Evolutionary conservation across 441 rosid genomes (phyloP).

Genomic region (Adansonia gregorii): DNA sequence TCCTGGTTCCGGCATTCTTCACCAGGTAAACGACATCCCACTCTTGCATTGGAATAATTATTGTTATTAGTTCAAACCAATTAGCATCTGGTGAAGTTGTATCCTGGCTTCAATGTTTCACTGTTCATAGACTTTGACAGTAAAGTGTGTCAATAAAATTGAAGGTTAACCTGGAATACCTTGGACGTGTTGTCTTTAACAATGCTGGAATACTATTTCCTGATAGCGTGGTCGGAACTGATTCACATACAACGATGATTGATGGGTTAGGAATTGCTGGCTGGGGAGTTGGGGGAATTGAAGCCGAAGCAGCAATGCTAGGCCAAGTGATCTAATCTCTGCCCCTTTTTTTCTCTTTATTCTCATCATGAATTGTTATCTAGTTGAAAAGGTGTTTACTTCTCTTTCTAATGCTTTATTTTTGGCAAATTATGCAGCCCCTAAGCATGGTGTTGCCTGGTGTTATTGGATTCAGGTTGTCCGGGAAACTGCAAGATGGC

Average conservation of each 20-base stretch:
- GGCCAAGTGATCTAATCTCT: conserved; percentile 50
- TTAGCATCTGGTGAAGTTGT: not conserved
- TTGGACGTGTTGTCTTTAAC: conserved; percentile 63
- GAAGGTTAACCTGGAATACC: conserved; percentile 70
- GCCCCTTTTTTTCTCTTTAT: conserved; percentile 24
- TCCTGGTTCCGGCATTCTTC: conserved; percentile 72
- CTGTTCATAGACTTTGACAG: conserved; percentile 9
- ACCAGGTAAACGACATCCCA: conserved; percentile 48
- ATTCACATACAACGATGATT: conserved; percentile 73
- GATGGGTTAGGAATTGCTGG: conserved; percentile 76
- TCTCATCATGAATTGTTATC: not conserved
- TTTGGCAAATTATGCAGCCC: conserved; percentile 42
- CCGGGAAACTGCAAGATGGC: conserved; percentile 55
- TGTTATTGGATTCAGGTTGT: conserved; percentile 64
- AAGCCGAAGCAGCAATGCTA: conserved; percentile 72
- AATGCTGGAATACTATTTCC: conserved; percentile 59
- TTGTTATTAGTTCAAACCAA: not conserved
- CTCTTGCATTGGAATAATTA: not conserved
- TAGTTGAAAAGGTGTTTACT: not conserved
- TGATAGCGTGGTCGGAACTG: conserved; percentile 68
- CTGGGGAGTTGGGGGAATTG: conserved; percentile 79
- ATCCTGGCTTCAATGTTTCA: not conserved
- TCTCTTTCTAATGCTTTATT: conserved; percentile 27
- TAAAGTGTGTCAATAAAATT: conserved; percentile 22
- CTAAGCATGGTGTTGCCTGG: conserved; percentile 79